Base-by-base conservation (phyloP, 495 filamentous ascomycete genomes). In the Penicillium roqueforti region DNA sequence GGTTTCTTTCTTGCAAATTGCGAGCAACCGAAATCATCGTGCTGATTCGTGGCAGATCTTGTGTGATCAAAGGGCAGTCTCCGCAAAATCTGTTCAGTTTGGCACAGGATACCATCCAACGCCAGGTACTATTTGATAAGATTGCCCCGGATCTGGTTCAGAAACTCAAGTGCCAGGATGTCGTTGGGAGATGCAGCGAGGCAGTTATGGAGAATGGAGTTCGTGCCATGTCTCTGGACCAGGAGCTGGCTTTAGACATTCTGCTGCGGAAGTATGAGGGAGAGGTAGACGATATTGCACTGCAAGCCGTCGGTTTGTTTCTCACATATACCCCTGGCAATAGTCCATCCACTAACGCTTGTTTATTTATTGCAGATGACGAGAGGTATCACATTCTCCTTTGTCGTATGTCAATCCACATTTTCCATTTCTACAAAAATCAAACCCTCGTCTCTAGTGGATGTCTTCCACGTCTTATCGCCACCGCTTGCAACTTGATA, bases 391-490 rank as follows among this genome's bases (percentile, higher is more conserved):
- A 73, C 16, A 59, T 65, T 0, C 58, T 51, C 5, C 53, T 68
- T 23, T 71, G 66, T 19, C 70, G 67, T 11, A 56, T 79, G 40
- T 61, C 62, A 28, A 60, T 78, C 42, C 72, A 74, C 34, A 65
- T 59, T 6, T 74, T 75, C 18, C 70, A 78, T 60, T 71, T 78
- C 26, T 72, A 69, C 55, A 76, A 76, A 54, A 67, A 55, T 19
- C 62, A 70, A 11, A 70, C 66, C 0, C 29, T 62, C 0, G 49
- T 62, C 3, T 64, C 68, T 11, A 66, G 61, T 6, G 63, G 53
- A 10, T 72, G 69, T 26, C 65, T 74, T 25, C 60, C 62, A 3
- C 66, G 67, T 8, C 58, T 78, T 16, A 54, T 69, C 2, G 54
- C 47, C 8, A 70, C 70, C 0, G 66, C 74, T 3, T 76, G 72